phyloP scores from a whole-genome alignment of 2,329 filamentous ascomycete genomes.

The Zasmidium angulare region DNA sequence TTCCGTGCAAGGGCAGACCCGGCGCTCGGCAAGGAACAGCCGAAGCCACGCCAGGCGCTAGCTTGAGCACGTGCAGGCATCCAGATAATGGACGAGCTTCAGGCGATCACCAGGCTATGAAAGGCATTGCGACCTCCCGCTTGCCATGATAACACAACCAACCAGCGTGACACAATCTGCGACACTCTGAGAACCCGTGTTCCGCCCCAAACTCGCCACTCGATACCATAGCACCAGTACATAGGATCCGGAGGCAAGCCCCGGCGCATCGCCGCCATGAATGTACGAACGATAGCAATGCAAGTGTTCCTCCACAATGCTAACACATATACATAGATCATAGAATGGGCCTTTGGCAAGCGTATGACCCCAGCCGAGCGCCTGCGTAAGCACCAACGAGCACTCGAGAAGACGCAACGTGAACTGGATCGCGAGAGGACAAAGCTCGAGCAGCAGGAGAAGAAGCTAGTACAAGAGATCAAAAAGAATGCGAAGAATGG shows the following conservation, averaged over 20 bases:
- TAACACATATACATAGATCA: slow-evolving; percentile 59
- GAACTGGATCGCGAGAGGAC: slow-evolving; percentile 92
- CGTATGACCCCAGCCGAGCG: slow-evolving; percentile 96
- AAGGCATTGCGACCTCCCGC: too few species aligned
- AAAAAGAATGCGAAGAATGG: slow-evolving; percentile 98
- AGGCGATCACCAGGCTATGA: neutral
- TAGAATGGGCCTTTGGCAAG: slow-evolving; percentile 99
- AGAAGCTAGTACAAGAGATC: slow-evolving; percentile 92
- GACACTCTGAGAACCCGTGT: too few species aligned
- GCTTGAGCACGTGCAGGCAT: neutral
- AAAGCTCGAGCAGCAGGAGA: slow-evolving; percentile 98
- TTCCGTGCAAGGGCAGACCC: too few species aligned
- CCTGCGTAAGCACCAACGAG: slow-evolving; percentile 89
- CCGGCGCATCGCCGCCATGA: slow-evolving; percentile 48
- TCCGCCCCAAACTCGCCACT: too few species aligned
- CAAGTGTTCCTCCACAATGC: neutral
- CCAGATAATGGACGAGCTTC: neutral
- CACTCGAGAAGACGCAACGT: slow-evolving; percentile 94
- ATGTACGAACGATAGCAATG: slow-evolving; percentile 45
- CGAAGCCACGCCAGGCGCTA: neutral
- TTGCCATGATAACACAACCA: too few species aligned
- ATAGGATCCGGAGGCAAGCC: neutral
- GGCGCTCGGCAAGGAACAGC: slow-evolving; percentile 1
- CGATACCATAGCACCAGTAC: neutral
- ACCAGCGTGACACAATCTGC: too few species aligned